Base-by-base conservation (phyloP, 805 yeast species). In the Komagataella pseudopastoris region DNA sequence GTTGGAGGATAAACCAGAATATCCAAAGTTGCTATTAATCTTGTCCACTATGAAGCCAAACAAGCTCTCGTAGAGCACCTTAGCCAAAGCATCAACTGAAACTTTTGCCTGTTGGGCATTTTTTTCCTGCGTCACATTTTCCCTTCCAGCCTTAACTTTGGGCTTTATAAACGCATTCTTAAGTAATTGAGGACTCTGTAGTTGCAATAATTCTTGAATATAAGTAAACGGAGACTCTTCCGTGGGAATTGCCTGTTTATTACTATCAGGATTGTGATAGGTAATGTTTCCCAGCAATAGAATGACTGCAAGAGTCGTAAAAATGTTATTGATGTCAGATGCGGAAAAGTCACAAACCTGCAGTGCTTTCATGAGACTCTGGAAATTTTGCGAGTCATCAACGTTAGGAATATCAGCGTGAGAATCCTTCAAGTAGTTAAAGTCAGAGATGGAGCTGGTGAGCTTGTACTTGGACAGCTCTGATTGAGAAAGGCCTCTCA, bases 121-220 rank as follows among this genome's bases (percentile, higher is more conserved):
- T 58, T 85, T 79, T 39, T 90, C 80, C 61, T 88, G 95, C 18
- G 80, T 76, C 44, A 93, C 88, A 66, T 76, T 75, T 63, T 93
- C 99, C 56, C 80, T 76, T 2, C 99, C 99, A 3, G 97, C 96
- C 62, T 81, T 88, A 8, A 90, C 95, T 59, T 80, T 83, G 4
- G 97, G 97, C 44, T 78, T 76, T 39, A 89, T 64, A 8, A 93
- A 70, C 0, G 85, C 72, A 46, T 78, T 79, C 53, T 71, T 73
- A 56, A 85, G 78, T 52, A 71, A 70, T 3, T 73, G 78, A 0
- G 72, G 65, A 23, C 66, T 63, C 3, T 71, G 66, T 22, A 91
- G 77, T 1, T 95, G 95, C 46, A 91, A 71, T 22, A 89, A 67
- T 16, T 73, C 69, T 30, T 85, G 74, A 3, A 86, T 74, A 6